A percentile compares a stretch with the other conserved stretches of the same genome.
These are phyloP conservation scores for Aquilaria agallochum DNA, from an alignment of 441 rosid genomes.

Conservation along the genomic window DNA sequence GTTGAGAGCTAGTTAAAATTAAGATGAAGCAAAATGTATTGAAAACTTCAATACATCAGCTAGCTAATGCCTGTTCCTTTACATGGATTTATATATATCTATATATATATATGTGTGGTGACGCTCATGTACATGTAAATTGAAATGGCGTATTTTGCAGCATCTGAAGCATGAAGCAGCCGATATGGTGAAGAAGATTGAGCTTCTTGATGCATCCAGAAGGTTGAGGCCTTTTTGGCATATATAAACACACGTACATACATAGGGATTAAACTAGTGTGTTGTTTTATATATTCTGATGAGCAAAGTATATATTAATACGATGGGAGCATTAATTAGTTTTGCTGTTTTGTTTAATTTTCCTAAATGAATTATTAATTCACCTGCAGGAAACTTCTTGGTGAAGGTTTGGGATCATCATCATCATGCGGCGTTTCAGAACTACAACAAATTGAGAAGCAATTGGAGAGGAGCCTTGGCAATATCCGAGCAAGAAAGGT, in stretches of 20 bases:
- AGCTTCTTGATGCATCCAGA: slow-evolving; percentile 72
- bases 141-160: slow-evolving; percentile 33
- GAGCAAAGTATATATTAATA: too few relatives aligned
- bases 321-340: too few relatives aligned
- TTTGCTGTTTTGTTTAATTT: too few relatives aligned
- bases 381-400: slow-evolving; percentile 64
- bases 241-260: slow-evolving; percentile 3
- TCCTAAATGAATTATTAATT: too few relatives aligned
- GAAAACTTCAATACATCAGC: background rate
- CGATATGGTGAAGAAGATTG: slow-evolving; percentile 67
- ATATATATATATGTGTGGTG: background rate
- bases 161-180: slow-evolving; percentile 68
- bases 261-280: background rate
- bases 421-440: slow-evolving; percentile 63
- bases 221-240: slow-evolving; percentile 32
- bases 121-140: background rate
- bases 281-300: background rate
- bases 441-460: slow-evolving; percentile 67
- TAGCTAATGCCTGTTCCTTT: too few relatives aligned
- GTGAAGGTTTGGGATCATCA: slow-evolving; percentile 46
- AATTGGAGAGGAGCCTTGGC: slow-evolving; percentile 73
- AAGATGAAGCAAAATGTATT: background rate
- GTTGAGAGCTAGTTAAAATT: background rate
- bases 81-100: too few relatives aligned
- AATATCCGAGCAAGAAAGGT: slow-evolving; percentile 79